A percentile compares a stretch with the other conserved stretches of the same genome.
These are phyloP conservation scores for Areca catechu DNA, from an alignment of 176 grass and related monocot genomes.

Conservation along the genomic window DNA sequence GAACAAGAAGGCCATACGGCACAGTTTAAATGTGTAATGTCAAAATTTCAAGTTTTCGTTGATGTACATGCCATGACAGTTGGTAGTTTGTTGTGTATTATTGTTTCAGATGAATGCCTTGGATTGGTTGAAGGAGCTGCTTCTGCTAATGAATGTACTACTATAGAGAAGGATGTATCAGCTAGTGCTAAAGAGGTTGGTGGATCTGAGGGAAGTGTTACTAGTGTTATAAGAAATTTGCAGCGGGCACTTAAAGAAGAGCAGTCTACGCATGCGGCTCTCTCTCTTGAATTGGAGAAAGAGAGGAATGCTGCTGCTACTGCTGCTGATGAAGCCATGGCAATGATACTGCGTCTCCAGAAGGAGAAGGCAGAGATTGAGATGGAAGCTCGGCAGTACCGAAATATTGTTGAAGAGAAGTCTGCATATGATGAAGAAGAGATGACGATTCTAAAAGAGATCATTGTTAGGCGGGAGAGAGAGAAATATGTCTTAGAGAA, in stretches of 20 bases:
- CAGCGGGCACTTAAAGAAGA: constrained; percentile 34
- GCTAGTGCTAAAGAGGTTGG: background rate
- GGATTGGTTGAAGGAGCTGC: constrained; percentile 1
- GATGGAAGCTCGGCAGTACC: constrained; percentile 69
- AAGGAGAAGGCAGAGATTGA: constrained; percentile 28
- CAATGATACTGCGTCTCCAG: constrained; percentile 4
- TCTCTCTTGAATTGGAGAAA: constrained; percentile 29
- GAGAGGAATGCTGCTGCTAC: constrained; percentile 1
- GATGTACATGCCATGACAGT: background rate
- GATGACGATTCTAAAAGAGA: constrained; percentile 72
- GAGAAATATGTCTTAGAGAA: constrained; percentile 53
- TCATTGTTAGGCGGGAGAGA: constrained; percentile 61
- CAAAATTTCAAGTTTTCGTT: background rate
- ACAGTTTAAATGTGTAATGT: background rate
- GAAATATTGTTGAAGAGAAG: constrained; percentile 55
- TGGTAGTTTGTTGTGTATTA: background rate
- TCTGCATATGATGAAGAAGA: constrained; percentile 75
- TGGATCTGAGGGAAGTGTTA: background rate
- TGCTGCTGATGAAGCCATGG: background rate
- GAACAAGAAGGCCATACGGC: too few relatives aligned
- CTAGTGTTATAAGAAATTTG: constrained; percentile 4
- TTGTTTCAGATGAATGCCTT: background rate
- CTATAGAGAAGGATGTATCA: background rate
- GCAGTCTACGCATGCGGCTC: constrained; percentile 19
- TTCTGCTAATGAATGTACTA: constrained; percentile 4